A percentile compares a stretch with the other conserved stretches of the same genome.
phyloP scores from a whole-genome alignment of 345 rosid species.

The Syzygium jambos region DNA sequence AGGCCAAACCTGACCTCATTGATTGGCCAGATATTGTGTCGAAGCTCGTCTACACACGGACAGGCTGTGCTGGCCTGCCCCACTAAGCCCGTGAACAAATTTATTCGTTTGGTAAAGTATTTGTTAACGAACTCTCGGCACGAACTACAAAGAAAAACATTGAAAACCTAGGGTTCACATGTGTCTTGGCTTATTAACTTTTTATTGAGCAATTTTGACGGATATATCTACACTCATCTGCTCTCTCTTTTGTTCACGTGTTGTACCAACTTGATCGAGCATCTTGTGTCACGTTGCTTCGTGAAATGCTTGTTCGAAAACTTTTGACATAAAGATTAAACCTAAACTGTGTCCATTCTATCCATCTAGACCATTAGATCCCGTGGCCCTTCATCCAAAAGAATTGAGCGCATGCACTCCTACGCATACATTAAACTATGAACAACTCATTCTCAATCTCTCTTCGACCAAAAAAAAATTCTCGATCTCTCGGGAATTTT shows the following conservation, averaged over 20 bases:
- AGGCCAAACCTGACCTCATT: not conserved
- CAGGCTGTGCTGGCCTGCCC: not conserved
- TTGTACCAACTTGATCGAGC: no score
- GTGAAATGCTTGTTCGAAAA: not conserved
- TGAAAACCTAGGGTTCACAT: not conserved
- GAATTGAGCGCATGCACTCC: not conserved
- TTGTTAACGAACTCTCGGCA: not conserved
- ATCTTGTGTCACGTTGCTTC: not conserved
- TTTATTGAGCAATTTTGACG: not conserved
- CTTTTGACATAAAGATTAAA: not conserved
- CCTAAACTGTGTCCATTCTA: not conserved
- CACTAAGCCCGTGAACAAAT: not conserved
- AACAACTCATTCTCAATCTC: not conserved
- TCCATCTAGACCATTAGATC: not conserved
- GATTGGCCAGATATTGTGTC: not conserved
- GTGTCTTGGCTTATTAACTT: not conserved
- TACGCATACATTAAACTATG: not conserved
- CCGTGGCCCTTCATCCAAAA: not conserved
- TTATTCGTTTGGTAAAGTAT: no score
- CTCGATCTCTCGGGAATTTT: not conserved
- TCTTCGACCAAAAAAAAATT: not conserved
- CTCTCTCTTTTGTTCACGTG: not conserved
- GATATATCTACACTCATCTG: not conserved
- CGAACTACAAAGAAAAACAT: not conserved
- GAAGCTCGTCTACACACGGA: not conserved